Evolutionary conservation across 2,329 filamentous ascomycete genomes (phyloP).

Genomic region (Fusarium nematophilum): DNA sequence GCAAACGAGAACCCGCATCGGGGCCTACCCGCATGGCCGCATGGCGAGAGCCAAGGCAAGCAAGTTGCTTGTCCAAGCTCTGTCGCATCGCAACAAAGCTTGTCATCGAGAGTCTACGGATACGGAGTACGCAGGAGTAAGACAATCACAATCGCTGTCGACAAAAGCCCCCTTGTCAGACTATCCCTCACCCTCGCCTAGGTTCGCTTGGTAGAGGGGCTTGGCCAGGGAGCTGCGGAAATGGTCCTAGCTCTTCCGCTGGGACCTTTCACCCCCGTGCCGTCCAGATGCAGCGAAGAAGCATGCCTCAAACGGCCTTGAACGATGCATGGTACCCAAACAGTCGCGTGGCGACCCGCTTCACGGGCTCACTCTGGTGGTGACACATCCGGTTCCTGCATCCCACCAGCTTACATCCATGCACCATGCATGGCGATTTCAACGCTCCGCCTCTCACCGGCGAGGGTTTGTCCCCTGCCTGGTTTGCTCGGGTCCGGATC

Average conservation of each 20-base stretch:
- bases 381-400: constrained; percentile 39
- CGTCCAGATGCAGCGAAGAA: constrained; percentile 18
- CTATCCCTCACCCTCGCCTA: constrained; percentile 22
- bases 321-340: constrained; percentile 27
- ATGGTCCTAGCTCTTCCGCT: constrained; percentile 26
- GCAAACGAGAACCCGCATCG: not conserved
- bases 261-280: constrained; percentile 9
- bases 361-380: constrained; percentile 24
- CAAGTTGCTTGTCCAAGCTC: not conserved
- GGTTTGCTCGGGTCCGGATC: constrained; percentile 18
- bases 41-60: not conserved
- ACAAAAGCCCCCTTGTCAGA: constrained; percentile 24
- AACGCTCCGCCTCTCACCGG: constrained; percentile 17
- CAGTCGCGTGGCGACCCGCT: constrained; percentile 21
- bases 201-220: constrained; percentile 9
- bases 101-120: constrained; percentile 6
- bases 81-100: constrained; percentile 2
- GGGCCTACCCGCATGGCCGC: not conserved
- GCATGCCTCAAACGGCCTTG: constrained; percentile 22
- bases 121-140: no score
- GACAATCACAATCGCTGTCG: constrained; percentile 12
- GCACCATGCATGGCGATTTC: constrained; percentile 20
- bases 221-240: constrained; percentile 29
- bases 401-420: constrained; percentile 29
- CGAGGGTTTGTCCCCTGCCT: constrained; percentile 19